These are phyloP conservation scores for Triticum turgidum DNA, from an alignment of 176 grass and related monocot species.

Conservation along the genomic window DNA sequence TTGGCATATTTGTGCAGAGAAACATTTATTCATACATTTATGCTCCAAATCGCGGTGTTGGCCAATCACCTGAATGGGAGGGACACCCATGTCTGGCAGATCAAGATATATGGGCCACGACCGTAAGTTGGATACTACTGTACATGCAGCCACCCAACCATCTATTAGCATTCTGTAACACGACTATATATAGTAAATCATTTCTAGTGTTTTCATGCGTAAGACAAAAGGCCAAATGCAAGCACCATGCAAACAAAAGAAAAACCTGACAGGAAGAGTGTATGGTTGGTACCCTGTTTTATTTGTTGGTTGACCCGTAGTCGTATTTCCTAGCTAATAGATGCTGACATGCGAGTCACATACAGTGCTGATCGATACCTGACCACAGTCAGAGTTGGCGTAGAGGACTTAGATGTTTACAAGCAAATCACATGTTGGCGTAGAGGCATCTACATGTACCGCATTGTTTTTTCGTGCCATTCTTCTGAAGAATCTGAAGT, in stretches of 20 bases:
- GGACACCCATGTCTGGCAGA: constrained; percentile 82
- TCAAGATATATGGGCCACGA: constrained; percentile 87
- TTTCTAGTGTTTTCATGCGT: too few species aligned
- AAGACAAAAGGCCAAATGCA: neutral
- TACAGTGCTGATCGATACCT: too few species aligned
- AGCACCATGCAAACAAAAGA: too few species aligned
- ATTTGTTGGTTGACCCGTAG: neutral
- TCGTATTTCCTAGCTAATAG: too few species aligned
- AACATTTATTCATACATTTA: constrained; percentile 87
- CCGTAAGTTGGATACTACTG: constrained; percentile 56
- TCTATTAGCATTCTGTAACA: neutral
- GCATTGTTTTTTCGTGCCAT: too few species aligned
- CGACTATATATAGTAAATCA: neutral
- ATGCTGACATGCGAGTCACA: too few species aligned
- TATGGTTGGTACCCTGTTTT: neutral
- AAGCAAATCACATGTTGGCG: too few species aligned
- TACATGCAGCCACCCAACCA: neutral
- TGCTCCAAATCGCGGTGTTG: constrained; percentile 86
- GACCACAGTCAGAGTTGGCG: too few species aligned
- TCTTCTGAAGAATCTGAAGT: too few species aligned
- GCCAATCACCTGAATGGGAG: constrained; percentile 91
- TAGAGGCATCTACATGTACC: too few species aligned
- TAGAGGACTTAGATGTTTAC: too few species aligned
- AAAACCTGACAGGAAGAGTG: neutral
- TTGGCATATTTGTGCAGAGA: constrained; percentile 57